Evolutionary conservation across 2,329 filamentous ascomycete species (phyloP), one percentile per base, ranked within the genome.

Genomic region (Aspergillus floridensis): DNA sequence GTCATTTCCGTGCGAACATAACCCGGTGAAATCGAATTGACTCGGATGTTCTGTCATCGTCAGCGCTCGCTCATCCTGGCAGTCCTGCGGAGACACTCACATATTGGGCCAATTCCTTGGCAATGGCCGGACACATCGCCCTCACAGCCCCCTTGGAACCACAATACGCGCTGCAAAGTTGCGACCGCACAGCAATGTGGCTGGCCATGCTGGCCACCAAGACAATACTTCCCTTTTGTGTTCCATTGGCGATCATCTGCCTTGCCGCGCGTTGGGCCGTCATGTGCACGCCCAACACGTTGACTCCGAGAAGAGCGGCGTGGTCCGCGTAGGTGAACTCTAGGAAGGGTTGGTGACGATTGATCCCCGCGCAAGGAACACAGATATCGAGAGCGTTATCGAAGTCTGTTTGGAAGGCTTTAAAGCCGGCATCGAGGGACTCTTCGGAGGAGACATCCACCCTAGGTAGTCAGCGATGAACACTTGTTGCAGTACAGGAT

Each of bases 181-280:
- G 81, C 14, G 77, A 79, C 8, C 79, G 74, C 19, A 83, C 79
- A 0, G 81, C 81, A 63, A 83, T 81, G 57, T 81, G 74, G 29
- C 79, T 79, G 0, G 82, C 81, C 65, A 84, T 84, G 56, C 81
- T 82, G 0, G 82, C 82, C 0, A 84, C 79, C 3, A 84, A 68
- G 11, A 85, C 74, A 55, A 84, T 84, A 58, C 81, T 82, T 0
- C 82, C 82, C 55, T 76, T 76, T 56, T 77, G 78, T 0, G 81
- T 83, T 2, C 77, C 77, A 62, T 80, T 84, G 1, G 74, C 72
- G 32, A 84, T 81, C 78, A 85, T 84, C 29, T 79, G 76, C 58
- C 78, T 76, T 0, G 81, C 81, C 2, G 80, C 81, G 8, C 80
- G 64, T 63, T 83, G 79, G 0, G 81, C 80, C 4, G 73, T 77